Base-by-base conservation (phyloP, 495 filamentous ascomycete species). In the Xylaria acuta region DNA sequence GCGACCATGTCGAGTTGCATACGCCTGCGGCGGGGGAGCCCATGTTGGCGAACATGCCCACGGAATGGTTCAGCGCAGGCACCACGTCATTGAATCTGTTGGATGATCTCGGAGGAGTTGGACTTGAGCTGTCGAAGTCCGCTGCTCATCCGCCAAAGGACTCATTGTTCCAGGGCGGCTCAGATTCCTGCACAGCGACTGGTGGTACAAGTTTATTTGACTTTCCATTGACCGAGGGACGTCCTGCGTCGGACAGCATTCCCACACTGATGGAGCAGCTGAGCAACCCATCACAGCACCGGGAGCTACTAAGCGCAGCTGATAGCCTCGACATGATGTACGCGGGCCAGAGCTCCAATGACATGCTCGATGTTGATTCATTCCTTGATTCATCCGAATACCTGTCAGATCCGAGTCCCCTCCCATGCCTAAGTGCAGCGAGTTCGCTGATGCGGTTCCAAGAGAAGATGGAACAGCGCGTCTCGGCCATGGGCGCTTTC, bases 391-490 rank as follows among this genome's bases (percentile, higher is more conserved):
- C 20, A 40, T 47, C n/a, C 5, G 45, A 36, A 38, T 49, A 8
- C 36, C 8, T 34, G 12, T 36, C 11, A 38, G 32, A 12, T 36
- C 56, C 27, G 1, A 59, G 32, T 38, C 68, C 51, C 32, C 34
- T 36, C 45, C 68, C 16, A 27, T 49, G 34, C 18, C 47, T 38
- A 6, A 64, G 56, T 36, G 36, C 38, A 27, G 56, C 36, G 41
- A 64, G 51, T 51, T 41, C 34, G 20, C 68, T 71, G 5, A 34
- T 62, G 53, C 18, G 58, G 7, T 71, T 71, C 25, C 53, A 62
- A 47, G 68, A 64, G 25, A 47, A 71, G 68, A 62, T 71, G 25
- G 68, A 62, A n/a, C 54, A 63, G 56, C 53, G 68, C 58, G 36
- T 62, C 27, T 38, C 40, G 20, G 27, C 56, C 34, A 60, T 62